Conservation (phyloP, 164 flowering plant species). For the Saururus chinensis region DNA sequence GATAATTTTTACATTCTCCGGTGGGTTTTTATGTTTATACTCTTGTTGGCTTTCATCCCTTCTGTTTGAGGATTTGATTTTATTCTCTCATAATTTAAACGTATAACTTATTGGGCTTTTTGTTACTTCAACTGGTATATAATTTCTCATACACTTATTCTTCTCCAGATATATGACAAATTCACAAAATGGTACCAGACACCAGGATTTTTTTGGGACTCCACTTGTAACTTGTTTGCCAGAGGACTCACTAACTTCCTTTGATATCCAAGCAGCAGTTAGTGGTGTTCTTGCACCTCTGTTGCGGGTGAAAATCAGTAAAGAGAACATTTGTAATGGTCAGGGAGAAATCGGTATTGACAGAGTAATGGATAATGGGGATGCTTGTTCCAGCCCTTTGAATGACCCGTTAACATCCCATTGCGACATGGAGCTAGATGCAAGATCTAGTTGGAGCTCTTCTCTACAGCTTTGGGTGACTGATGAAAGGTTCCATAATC, state of each 20-base stretch:
- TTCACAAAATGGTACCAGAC: conserved; percentile 21
- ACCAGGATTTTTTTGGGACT: conserved; percentile 47
- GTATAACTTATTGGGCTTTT: too few species aligned
- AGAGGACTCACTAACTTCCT: conserved; percentile 37
- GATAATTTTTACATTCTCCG: too few species aligned
- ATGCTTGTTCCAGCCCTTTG: conserved; percentile 14
- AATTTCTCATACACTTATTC: background rate
- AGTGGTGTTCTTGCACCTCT: conserved; percentile 57
- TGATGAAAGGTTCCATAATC: conserved; percentile 37
- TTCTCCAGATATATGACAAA: conserved; percentile 32
- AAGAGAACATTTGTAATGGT: conserved; percentile 36
- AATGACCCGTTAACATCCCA: conserved; percentile 7
- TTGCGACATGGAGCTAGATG: conserved; percentile 29
- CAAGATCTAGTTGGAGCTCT: conserved; percentile 17
- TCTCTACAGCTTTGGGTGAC: conserved; percentile 45
- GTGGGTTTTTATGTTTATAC: too few species aligned
- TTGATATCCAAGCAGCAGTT: conserved; percentile 49
- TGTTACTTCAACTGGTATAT: too few species aligned
- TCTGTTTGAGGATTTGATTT: too few species aligned
- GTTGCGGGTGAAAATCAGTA: conserved; percentile 18
- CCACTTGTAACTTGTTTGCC: conserved; percentile 66
- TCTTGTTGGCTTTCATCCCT: too few species aligned
- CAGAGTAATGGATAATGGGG: conserved; percentile 11
- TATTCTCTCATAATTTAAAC: too few species aligned
- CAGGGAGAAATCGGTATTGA: conserved; percentile 19